Conservation (phyloP, 352 stramenopile species). For the Phytophthora tentaculata region DNA sequence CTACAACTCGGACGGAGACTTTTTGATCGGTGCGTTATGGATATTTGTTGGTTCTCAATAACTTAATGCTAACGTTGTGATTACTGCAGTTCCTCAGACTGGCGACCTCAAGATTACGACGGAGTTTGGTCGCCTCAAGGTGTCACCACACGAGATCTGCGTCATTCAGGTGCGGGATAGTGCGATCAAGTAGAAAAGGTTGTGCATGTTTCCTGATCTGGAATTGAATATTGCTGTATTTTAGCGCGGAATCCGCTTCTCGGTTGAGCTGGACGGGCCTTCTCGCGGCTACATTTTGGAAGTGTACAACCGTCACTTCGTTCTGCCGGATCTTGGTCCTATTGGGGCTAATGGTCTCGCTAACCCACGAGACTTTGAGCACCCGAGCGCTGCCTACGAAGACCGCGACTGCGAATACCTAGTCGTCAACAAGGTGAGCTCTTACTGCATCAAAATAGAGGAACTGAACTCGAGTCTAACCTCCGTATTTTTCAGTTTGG, state of each 20-base stretch:
- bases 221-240: neutral
- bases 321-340: conserved; percentile 94
- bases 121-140: conserved; percentile 91
- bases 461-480: too few species aligned
- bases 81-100: conserved; percentile 86
- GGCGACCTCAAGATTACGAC: conserved; percentile 92
- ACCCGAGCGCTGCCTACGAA: conserved; percentile 91
- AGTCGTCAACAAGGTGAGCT: conserved; percentile 75
- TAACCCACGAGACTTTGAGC: conserved; percentile 95
- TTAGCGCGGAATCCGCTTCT: conserved; percentile 93
- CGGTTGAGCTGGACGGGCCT: conserved; percentile 83
- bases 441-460: neutral
- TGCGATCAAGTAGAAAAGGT: neutral
- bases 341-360: conserved; percentile 97
- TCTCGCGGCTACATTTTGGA: conserved; percentile 96
- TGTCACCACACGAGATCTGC: conserved; percentile 92
- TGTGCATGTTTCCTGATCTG: conserved; percentile 1
- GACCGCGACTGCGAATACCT: conserved; percentile 81
- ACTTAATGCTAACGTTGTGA: neutral
- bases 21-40: conserved; percentile 86
- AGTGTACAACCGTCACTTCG: conserved; percentile 96
- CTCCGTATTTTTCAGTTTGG: conserved; percentile 63
- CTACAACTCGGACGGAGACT: conserved; percentile 97
- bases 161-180: conserved; percentile 88
- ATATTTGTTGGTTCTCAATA: neutral